Evolutionary conservation across 2,329 filamentous ascomycete species (phyloP), one percentile per base, ranked within the genome.

Genomic region (Stenocarpella maydis): DNA sequence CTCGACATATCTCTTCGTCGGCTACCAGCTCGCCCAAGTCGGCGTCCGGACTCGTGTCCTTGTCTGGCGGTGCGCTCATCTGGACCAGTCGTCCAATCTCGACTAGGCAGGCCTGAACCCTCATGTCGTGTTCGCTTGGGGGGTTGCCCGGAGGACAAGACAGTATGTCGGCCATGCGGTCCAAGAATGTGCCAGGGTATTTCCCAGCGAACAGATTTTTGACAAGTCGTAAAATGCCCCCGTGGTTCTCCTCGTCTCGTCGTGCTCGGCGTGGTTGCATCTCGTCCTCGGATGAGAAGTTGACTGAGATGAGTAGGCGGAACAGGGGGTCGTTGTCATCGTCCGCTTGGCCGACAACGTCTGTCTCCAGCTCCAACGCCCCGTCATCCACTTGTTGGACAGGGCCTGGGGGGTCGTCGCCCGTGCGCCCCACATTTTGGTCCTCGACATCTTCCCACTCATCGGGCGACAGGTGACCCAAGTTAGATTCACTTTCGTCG

Each of bases 361-460:
- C 24, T 15, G 54, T 26, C 7, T 47, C 52, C 39, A 34, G 31
- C 28, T 43, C 61, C 28, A 19, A 24, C 14, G 26, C 61, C 67
- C 67, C 41, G 52, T 71, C 67, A 55, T 69, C 67, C 69, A 63
- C 69, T 71, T 67, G 69, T 69, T 53, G 67, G 50, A 71, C 67
- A 67, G 67, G 69, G 55, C 31, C 54, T 64, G 45, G 4, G 12
- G 37, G 37, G 24, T 65, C 63, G 39, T 65, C 65, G 41, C 39
- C 65, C 19, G n/a, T 49, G 49, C 17, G 6, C 15, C 31, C 45
- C 31, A 19, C 7, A 3, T 8, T 52, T 24, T 47, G 41, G 41
- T 67, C 69, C 15, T 64, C 64, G 15, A 69, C 55, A 19, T 71
- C 69, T 39, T 71, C 67, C 69, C 69, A 71, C 31, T 67, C 69